Base-by-base conservation (phyloP, 2,329 filamentous ascomycete genomes). In the Shiraia bambusicola region DNA sequence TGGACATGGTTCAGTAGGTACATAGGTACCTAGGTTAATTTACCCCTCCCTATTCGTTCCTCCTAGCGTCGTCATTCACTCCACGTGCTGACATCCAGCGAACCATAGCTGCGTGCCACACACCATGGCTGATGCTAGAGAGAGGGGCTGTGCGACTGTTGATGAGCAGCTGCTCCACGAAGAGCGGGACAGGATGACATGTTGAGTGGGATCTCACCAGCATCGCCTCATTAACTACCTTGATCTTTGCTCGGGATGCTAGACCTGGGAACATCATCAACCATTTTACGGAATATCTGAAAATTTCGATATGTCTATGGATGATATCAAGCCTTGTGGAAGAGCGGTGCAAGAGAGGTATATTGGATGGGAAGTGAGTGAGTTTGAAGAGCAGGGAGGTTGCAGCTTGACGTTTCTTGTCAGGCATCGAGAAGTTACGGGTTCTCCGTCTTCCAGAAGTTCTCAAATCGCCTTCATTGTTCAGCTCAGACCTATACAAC, bases 401-500 rank as follows among this genome's bases (percentile, higher is more conserved):
- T 51, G 50, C 17, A 54, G 48, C 27, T 45, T 27, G 17, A 52
- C 50, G 14, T 17, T 51, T 27, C n/a, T 45, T 7, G 31, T 47
- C 9, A 38, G 27, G 19, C 28, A n/a, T 31, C 7, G 14, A 19
- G 28, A 9, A 17, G 6, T 16, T 19, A n/a, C 13, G 14, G 12
- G n/a, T n/a, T n/a, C n/a, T n/a, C n/a, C n/a, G n/a, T 11, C 19
- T 15, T 25, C 12, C 28, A 26, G 30, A 16, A n/a, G 12, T 6
- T 28, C 27, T 39, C 28, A 3, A n/a, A 13, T n/a, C 17, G 9
- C 30, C 6, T 16, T 42, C 9, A 52, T 67, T 6, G 36, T 65
- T 6, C 64, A 67, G 36, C 28, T 67, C n/a, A 56, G 64, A 3
- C 56, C 63, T 6, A 6, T 36, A 6, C 50, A 47, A 33, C 53